These are phyloP conservation scores for Fusarium gaditjirri DNA, from an alignment of 2,329 filamentous ascomycete species.

Conservation along the genomic window DNA sequence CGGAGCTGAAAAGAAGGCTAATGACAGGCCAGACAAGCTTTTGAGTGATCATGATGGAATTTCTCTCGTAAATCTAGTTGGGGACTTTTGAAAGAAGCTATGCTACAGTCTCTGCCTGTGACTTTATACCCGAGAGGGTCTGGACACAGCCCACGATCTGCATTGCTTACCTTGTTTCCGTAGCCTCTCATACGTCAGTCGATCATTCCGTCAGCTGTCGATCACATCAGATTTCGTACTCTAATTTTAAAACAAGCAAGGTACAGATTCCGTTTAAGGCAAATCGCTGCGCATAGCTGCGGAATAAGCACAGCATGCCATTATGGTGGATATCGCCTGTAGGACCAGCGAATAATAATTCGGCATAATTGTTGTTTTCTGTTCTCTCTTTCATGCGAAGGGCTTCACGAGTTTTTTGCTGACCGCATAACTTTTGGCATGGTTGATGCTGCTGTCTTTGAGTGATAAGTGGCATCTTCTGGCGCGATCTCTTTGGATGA, in stretches of 20 bases:
- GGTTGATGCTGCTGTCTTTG: rapidly evolving
- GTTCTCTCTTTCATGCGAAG: not conserved
- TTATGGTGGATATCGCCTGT: not conserved
- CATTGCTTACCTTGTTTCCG: not conserved
- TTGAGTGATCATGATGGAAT: not conserved
- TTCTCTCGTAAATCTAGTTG: no score
- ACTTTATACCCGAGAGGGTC: not conserved
- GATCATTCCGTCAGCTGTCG: not conserved
- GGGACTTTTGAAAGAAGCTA: rapidly evolving
- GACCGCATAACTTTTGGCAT: not conserved
- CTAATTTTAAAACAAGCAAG: not conserved
- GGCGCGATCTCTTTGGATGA: no score
- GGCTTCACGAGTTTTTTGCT: not conserved
- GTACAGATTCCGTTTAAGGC: not conserved
- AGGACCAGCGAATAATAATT: not conserved
- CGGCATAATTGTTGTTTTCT: not conserved
- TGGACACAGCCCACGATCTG: not conserved
- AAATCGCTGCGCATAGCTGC: not conserved
- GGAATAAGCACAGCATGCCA: not conserved
- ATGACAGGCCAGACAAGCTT: not conserved
- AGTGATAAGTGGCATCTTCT: no score
- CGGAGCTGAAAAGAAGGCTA: not conserved
- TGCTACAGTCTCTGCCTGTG: rapidly evolving
- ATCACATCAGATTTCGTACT: not conserved
- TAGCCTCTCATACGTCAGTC: not conserved